These are phyloP conservation scores for Gracilaria vermiculophylla DNA, from an alignment of 23 red algal species.

Conservation along the genomic window DNA sequence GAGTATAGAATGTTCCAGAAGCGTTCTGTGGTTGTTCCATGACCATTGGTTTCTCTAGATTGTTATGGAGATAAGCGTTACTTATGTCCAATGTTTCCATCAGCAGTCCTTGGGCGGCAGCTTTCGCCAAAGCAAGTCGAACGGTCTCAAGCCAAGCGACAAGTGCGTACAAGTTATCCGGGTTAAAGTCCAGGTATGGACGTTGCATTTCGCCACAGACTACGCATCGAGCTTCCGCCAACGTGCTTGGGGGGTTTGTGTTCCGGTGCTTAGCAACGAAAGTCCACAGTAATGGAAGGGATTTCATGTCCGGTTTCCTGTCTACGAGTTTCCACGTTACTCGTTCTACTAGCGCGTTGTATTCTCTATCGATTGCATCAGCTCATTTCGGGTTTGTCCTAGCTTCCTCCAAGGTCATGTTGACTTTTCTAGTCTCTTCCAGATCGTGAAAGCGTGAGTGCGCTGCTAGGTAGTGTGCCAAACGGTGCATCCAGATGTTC, in stretches of 20 bases:
- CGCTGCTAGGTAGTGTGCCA: not conserved
- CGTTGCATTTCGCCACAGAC: not conserved
- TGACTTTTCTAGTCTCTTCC: not conserved
- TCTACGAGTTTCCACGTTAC: not conserved
- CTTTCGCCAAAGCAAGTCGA: not conserved
- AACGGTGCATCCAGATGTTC: not conserved
- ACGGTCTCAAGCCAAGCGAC: not conserved
- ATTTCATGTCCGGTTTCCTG: not conserved
- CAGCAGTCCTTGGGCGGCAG: not conserved
- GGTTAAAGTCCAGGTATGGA: not conserved
- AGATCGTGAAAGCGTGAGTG: not conserved
- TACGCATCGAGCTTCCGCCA: not conserved
- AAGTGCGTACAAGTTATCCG: not conserved
- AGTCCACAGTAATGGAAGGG: not conserved
- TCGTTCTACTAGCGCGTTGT: not conserved
- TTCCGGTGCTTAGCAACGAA: not conserved
- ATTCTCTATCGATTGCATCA: slow-evolving; percentile 16
- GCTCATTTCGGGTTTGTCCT: not conserved
- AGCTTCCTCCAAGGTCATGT: slow-evolving; percentile 16
- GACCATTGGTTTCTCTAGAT: not conserved
- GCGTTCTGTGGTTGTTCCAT: not conserved
- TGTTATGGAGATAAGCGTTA: slow-evolving; percentile 12
- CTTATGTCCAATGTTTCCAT: not conserved
- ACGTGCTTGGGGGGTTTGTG: not conserved
- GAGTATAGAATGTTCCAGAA: not conserved